These are phyloP conservation scores for Rhazya stricta DNA, from an alignment of 257 asterid species.

Conservation along the genomic window DNA sequence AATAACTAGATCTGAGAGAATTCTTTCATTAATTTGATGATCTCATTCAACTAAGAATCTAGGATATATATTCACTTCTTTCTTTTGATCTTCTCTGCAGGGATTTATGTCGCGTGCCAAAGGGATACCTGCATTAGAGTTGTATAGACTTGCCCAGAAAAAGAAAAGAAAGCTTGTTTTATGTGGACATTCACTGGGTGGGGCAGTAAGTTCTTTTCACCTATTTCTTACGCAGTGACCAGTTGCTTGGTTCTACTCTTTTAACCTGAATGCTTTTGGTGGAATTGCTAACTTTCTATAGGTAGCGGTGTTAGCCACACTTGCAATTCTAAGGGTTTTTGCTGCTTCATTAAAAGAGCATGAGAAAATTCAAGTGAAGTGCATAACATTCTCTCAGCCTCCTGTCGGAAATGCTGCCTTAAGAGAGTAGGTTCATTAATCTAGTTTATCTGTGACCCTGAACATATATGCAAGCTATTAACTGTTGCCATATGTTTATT, in stretches of 20 bases:
- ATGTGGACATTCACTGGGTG: constrained; percentile 98
- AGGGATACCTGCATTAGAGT: constrained; percentile 95
- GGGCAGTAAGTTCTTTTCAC: constrained; percentile 58
- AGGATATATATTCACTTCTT: constrained; percentile 5
- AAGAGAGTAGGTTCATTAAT: constrained; percentile 63
- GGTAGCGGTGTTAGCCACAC: constrained; percentile 98
- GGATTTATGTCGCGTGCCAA: constrained; percentile 99
- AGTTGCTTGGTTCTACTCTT: neutral
- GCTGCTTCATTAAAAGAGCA: constrained; percentile 73
- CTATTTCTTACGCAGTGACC: constrained; percentile 12
- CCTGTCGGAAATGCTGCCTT: constrained; percentile 99
- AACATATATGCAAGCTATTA: constrained; percentile 4
- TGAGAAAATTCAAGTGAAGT: constrained; percentile 86
- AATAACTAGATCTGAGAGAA: neutral
- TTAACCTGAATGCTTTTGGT: constrained; percentile 12
- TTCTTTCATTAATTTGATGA: neutral
- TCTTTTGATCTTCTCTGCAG: constrained; percentile 33
- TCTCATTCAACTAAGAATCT: neutral
- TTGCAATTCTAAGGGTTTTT: constrained; percentile 86
- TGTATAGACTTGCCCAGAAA: constrained; percentile 92
- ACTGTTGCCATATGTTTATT: constrained; percentile 20
- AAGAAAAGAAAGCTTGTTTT: constrained; percentile 80
- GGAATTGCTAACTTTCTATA: constrained; percentile 29
- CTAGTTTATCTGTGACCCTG: constrained; percentile 15
- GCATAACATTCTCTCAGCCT: constrained; percentile 98